Base-by-base conservation (phyloP, 169 alveolate genomes). In the Plasmodium fragile region DNA sequence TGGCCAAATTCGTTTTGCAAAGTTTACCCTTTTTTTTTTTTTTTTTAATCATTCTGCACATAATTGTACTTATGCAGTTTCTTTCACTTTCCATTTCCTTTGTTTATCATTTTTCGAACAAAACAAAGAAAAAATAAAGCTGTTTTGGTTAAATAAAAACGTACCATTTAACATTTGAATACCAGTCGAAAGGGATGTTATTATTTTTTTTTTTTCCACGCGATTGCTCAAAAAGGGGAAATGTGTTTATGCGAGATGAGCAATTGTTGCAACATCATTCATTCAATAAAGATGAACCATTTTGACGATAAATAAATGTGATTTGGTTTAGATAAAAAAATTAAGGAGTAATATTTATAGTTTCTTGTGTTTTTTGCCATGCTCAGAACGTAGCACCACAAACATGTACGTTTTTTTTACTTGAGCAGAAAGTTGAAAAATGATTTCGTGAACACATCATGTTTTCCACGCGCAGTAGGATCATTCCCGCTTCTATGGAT, bases 141-240 rank as follows among this genome's bases (percentile, higher is more conserved):
- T 80, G 59, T 80, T 80, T 80, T 80, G 75, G 52, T 80, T 45
- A 80, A 80, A 49, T 55, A 30, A 80, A 41, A 80, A 49, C n/a
- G 36, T 49, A 80, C 32, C 52, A 77, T 32, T 39, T 65, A 65
- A 22, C 1, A 80, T 80, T 45, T 80, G 85, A 34, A 13, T 80
- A 80, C 25, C n/a, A 18, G 59, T 18, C 34, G 83, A 77, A 39
- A 30, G 18, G 55, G 59, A 30, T 4, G 83, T 39, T 77, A 77
- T 13, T 59, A 2, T 16, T 22, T 28, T 10, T 28, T 65, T 28
- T 65, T 65, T 7, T 28, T 22, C 30, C 25, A 16, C 16, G 30
- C 75, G 41, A 18, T 65, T 65, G 41, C n/a, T 34, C 41, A 22
- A 65, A 65, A 49, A 16, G 59, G 30, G 13, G 6, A 65, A 65